Base-by-base conservation (phyloP, 1,284 basidiomycete species). In the Sanghuangporus weigelae region DNA sequence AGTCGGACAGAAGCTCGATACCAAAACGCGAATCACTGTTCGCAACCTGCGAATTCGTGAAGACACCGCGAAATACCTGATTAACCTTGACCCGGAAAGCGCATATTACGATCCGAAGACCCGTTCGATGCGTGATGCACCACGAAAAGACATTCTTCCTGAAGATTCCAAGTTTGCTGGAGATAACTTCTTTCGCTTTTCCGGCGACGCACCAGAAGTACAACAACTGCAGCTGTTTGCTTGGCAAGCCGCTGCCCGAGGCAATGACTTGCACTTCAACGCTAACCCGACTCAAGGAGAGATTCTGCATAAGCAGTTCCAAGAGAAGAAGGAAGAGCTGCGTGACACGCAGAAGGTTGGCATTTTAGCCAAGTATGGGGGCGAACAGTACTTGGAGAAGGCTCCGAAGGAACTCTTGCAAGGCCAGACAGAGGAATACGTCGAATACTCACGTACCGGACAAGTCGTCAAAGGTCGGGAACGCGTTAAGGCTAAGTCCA, bases 51-150 rank as follows among this genome's bases (percentile, higher is more conserved):
- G 97, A 78, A 99, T 99, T 70, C 90, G 97, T 73, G 97, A 99
- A 77, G 97, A 99, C 74, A 98, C 96, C 1, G 97, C 97, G 16
- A 99, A 99, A 76, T 99, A 99, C 71, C 86, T 99, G 70, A 92
- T 98, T 77, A 99, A 99, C 76, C 77, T 99, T 74, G 95, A 98
- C 75, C 90, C 92, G 3, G 89, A 94, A 1, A 96, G 93, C 70
- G 96, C 97, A 11, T 97, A 99, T 80, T 99, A 99, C 73, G 97
- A 99, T 73, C 97, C 97, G 57, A 99, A 99, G 81, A 99, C 97
- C 31, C 89, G 97, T 68, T 97, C 96, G 3, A 99, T 99, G 97
- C 92, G 97, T 75, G 96, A 99, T 72, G 96, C 96, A 44, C 96
- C 97, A 0, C 70, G 89, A 14, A 86, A 85, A 69, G 85, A 87